Percentiles rank a stretch among this genome's conserved stretches.
Conservation (phyloP, 129 eudicot species). For the Pseudognaphalium luteoalbum region DNA sequence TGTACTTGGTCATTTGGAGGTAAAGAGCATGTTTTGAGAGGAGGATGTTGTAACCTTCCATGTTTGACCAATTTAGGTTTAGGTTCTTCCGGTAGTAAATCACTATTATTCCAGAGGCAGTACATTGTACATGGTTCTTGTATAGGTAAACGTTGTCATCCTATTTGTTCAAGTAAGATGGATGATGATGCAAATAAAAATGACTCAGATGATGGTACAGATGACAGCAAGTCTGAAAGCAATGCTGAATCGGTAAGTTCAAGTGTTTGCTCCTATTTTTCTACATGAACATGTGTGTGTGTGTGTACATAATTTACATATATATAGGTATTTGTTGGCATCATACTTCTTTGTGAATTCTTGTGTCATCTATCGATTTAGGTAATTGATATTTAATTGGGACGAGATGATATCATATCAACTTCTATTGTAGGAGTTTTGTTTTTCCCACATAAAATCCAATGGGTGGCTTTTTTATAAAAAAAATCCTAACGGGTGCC, state of each 20-base stretch:
- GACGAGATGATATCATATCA: no score
- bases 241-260: conserved; percentile 49
- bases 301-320: neutral
- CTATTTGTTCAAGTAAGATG: conserved; percentile 50
- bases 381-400: no score
- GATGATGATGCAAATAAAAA: conserved; percentile 41
- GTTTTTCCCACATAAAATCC: no score
- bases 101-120: conserved; percentile 34
- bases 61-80: conserved; percentile 41
- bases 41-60: conserved; percentile 38
- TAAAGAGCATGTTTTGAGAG: conserved; percentile 39
- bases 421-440: no score
- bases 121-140: conserved; percentile 32
- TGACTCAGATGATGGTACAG: neutral
- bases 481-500: no score
- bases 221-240: neutral
- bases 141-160: conserved; percentile 40
- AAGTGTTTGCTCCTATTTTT: conserved; percentile 7
- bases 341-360: neutral
- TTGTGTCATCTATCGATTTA: neutral
- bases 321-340: neutral
- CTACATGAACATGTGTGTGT: neutral
- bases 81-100: conserved; percentile 43
- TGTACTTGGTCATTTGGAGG: conserved; percentile 53
- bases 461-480: no score